Evolutionary conservation across 306 rosid species (phyloP).

Genomic region (Lathyrus tuberosus): DNA sequence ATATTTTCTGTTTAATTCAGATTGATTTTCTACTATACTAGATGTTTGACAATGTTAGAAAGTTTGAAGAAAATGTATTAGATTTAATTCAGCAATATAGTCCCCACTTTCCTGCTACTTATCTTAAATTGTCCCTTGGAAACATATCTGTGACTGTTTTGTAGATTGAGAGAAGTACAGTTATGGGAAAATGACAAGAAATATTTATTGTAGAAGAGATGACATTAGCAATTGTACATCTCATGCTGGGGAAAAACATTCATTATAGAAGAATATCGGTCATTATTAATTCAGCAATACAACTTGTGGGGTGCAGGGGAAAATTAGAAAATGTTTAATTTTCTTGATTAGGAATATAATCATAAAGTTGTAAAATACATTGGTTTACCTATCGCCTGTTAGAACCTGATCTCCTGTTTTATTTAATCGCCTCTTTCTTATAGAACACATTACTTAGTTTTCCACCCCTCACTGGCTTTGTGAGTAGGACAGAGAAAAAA

Average conservation of each 20-base stretch:
- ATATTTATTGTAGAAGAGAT: neutral
- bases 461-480: conserved; percentile 20
- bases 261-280: conserved; percentile 21
- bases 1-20: conserved; percentile 7
- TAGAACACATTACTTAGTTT: conserved; percentile 6
- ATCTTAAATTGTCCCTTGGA: conserved; percentile 9
- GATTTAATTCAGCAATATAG: conserved; percentile 25
- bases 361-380: neutral
- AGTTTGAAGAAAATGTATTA: neutral
- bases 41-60: neutral
- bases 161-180: conserved; percentile 26
- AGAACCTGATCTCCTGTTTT: conserved; percentile 13
- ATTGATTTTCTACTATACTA: conserved; percentile 18
- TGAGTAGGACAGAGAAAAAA: conserved; percentile 7
- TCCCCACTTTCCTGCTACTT: neutral
- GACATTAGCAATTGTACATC: neutral
- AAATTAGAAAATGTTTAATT: conserved; percentile 4
- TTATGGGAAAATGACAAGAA: conserved; percentile 25
- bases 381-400: neutral
- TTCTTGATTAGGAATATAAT: conserved; percentile 33
- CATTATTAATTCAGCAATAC: neutral
- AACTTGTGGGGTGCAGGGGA: conserved; percentile 19
- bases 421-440: conserved; percentile 14
- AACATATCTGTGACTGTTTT: conserved; percentile 23
- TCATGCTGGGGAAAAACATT: neutral